These are phyloP conservation scores for Chaetoceros muelleri DNA, from an alignment of 108 stramenopile genomes.

Conservation along the genomic window DNA sequence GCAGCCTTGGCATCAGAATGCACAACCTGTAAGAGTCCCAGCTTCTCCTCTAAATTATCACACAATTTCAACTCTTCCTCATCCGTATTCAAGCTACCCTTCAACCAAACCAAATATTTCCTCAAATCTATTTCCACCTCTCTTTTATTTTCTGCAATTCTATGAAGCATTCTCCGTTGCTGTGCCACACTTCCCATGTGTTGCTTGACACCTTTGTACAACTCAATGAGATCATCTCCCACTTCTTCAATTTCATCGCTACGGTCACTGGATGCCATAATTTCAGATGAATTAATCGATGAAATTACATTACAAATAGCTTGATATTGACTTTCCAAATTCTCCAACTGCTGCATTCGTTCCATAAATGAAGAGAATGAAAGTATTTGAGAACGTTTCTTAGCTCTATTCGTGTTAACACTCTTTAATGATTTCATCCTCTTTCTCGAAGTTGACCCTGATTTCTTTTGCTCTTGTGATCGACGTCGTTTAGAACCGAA, in stretches of 20 bases:
- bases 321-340: neutral
- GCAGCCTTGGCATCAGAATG: constrained; percentile 40
- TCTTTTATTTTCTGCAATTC: constrained; percentile 39
- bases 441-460: neutral
- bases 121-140: constrained; percentile 47
- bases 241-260: constrained; percentile 7
- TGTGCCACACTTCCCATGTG: constrained; percentile 20
- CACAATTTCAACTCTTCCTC: constrained; percentile 57
- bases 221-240: constrained; percentile 27
- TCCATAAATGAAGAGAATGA: neutral
- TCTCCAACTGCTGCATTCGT: neutral
- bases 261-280: neutral
- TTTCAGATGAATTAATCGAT: constrained; percentile 1
- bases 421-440: neutral
- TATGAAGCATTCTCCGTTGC: constrained; percentile 39
- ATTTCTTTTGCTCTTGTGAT: constrained; percentile 5
- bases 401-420: too few species aligned
- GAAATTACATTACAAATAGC: neutral
- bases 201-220: constrained; percentile 37
- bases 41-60: constrained; percentile 32
- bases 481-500: constrained; percentile 42
- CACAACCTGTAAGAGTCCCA: constrained; percentile 27
- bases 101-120: constrained; percentile 60
- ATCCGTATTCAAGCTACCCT: constrained; percentile 50
- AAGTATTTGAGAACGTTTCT: neutral